These are phyloP conservation scores for Neurospora sp. DNA, from an alignment of 495 filamentous ascomycete species.

Conservation along the genomic window DNA sequence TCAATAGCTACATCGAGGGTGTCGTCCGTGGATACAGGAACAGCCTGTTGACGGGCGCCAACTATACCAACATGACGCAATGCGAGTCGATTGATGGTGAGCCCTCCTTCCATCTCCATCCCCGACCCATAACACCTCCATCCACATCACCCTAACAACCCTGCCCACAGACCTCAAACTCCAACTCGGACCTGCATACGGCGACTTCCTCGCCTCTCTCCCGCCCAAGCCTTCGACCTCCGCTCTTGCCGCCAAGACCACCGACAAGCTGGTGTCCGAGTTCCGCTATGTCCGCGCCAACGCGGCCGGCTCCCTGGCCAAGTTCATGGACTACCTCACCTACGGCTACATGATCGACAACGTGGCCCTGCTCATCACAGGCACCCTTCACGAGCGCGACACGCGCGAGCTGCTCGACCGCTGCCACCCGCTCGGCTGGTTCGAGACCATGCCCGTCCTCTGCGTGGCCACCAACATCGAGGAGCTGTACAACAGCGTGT, in stretches of 20 bases:
- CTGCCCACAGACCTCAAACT: constrained; percentile 75
- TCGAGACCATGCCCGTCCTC: constrained; percentile 96
- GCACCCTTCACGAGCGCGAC: constrained; percentile 94
- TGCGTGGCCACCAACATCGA: constrained; percentile 98
- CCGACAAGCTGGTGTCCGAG: constrained; percentile 94
- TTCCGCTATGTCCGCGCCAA: constrained; percentile 94
- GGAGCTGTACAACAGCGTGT: constrained; percentile 93
- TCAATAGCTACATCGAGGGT: constrained; percentile 79
- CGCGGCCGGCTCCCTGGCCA: constrained; percentile 76
- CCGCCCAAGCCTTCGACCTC: constrained; percentile 97
- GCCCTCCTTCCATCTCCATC: constrained; percentile 7
- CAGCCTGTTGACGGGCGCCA: constrained; percentile 75
- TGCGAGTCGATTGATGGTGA: constrained; percentile 97
- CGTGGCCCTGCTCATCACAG: constrained; percentile 94
- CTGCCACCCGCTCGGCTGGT: constrained; percentile 96
- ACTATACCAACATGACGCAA: constrained; percentile 94
- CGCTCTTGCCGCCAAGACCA: constrained; percentile 84
- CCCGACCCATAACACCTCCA: background rate
- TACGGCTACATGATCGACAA: constrained; percentile 99
- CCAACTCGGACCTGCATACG: constrained; percentile 91
- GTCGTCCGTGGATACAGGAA: constrained; percentile 96
- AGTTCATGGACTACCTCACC: constrained; percentile 94
- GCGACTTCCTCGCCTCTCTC: constrained; percentile 89
- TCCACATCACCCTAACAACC: constrained; percentile 1
- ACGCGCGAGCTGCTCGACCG: constrained; percentile 90